Percentiles rank a stretch among this genome's conserved stretches.
These are phyloP conservation scores for Selaginella moellendorffii DNA, from an alignment of 75 land plant genomes.

Conservation along the genomic window DNA sequence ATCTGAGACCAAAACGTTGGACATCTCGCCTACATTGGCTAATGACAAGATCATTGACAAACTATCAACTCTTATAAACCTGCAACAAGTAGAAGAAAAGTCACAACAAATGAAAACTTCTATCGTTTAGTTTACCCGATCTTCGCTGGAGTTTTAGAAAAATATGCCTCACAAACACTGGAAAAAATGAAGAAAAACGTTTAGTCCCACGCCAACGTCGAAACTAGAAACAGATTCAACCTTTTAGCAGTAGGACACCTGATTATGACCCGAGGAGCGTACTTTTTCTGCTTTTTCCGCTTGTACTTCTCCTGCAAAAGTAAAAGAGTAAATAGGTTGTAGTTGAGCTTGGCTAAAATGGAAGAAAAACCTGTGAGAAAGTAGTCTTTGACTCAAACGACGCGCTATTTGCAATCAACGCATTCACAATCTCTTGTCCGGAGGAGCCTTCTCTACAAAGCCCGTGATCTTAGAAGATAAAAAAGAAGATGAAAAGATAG, in stretches of 20 bases:
- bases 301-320: slow-evolving; percentile 75
- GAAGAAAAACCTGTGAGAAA: slow-evolving; percentile 56
- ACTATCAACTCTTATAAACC: slow-evolving; percentile 68
- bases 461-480: too few relatives aligned
- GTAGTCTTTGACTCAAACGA: slow-evolving; percentile 73
- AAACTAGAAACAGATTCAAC: too few relatives aligned
- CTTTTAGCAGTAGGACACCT: slow-evolving; percentile 76
- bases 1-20: slow-evolving; percentile 83
- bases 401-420: slow-evolving; percentile 84
- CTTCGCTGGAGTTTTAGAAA: slow-evolving; percentile 63
- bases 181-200: neutral
- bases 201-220: too few relatives aligned
- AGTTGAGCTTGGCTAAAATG: neutral
- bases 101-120: too few relatives aligned
- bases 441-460: slow-evolving; percentile 57
- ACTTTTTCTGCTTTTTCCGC: slow-evolving; percentile 83
- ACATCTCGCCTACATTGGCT: slow-evolving; percentile 65
- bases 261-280: slow-evolving; percentile 74
- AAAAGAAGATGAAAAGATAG: too few relatives aligned
- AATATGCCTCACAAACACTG: slow-evolving; percentile 97
- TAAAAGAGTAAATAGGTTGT: neutral
- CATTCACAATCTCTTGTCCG: slow-evolving; percentile 74
- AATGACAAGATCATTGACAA: slow-evolving; percentile 67
- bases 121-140: slow-evolving; percentile 46
- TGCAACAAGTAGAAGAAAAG: too few relatives aligned